Evolutionary conservation across 1,139 yeast species (phyloP).

Genomic region (Waltiozyma sp.): DNA sequence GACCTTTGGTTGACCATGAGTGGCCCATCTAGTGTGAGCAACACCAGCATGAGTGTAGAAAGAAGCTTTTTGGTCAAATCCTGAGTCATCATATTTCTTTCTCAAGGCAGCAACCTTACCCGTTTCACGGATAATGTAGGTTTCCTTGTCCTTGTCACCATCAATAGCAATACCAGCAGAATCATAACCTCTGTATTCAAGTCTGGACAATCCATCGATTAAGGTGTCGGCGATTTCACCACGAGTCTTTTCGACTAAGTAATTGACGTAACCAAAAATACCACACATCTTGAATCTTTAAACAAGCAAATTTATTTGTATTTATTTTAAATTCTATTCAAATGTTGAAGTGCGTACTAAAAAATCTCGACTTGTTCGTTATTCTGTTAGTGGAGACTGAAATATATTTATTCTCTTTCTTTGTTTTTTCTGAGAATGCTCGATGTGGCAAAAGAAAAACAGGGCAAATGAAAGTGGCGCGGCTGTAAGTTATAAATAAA

Average conservation of each 20-base stretch:
- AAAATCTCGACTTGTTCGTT: too few species aligned
- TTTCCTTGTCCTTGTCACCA: conserved; percentile 61
- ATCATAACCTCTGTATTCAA: conserved; percentile 97
- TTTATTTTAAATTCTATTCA: too few species aligned
- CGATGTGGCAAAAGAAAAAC: too few species aligned
- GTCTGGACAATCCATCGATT: conserved; percentile 82
- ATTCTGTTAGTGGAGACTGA: too few species aligned
- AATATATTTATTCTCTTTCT: too few species aligned
- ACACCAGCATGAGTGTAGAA: conserved; percentile 89
- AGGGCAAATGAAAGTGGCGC: too few species aligned
- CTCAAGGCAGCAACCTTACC: conserved; percentile 86
- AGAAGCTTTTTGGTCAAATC: conserved; percentile 47
- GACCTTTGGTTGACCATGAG: conserved; percentile 89
- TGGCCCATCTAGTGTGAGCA: conserved; percentile 99
- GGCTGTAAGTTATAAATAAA: too few species aligned
- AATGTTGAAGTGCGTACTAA: too few species aligned
- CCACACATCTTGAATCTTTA: conserved; percentile 50
- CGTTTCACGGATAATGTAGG: conserved; percentile 66
- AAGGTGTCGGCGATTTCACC: conserved; percentile 87
- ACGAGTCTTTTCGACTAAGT: conserved; percentile 81
- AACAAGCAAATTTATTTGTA: background rate
- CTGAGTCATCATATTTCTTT: conserved; percentile 46
- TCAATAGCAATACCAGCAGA: conserved; percentile 95
- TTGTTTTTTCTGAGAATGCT: too few species aligned
- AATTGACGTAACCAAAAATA: conserved; percentile 96